Evolutionary conservation across 768 basidiomycete species (phyloP), one percentile per base, ranked within the genome.

Genomic region (Termitomyces sp.): DNA sequence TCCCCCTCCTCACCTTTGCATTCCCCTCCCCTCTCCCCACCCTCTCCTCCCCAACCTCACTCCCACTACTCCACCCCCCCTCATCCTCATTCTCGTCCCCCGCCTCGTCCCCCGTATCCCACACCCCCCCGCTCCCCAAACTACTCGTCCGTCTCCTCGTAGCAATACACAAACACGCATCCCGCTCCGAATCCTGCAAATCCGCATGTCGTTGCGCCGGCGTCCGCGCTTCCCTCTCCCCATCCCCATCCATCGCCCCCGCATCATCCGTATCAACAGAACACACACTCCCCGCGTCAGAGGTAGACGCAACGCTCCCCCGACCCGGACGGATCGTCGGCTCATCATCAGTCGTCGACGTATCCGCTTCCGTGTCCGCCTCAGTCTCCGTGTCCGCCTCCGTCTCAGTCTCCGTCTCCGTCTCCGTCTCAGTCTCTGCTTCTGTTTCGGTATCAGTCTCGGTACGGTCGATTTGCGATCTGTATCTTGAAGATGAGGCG

Each of bases 321-420:
- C 60, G 58, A 56, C 53, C 63, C 35, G 67, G 82, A 29, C 86
- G 78, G 60, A 90, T 88, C n/a, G 88, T 90, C n/a, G 89, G 88
- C 67, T 90, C 88, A 59, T 90, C 88, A 57, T 90, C 89, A 23
- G 88, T 89, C 53, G 82, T 84, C 57, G 78, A 80, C 37, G 81
- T 85, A 46, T 81, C 75, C 48, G 79, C 82, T 60, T 82, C 82
- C 23, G 79, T 69, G 56, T 81, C 81, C 4, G 75, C 74, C 38
- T 90, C 89, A 19, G 87, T 87, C 55, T 80, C 83, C 46, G 80
- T 79, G n/a, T n/a, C n/a, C n/a, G n/a, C n/a, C 62, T 82, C 82
- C n/a, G 79, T 69, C 54, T 81, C 81, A 2, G 75, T 73, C 29
- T 77, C 78, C 1, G 62, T 56, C 23, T 70, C 67, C 1, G 67